Percentiles rank a stretch among this genome's conserved stretches.
Conservation (phyloP, 2,329 filamentous ascomycete species). For the Botryotinia narcissicola region DNA sequence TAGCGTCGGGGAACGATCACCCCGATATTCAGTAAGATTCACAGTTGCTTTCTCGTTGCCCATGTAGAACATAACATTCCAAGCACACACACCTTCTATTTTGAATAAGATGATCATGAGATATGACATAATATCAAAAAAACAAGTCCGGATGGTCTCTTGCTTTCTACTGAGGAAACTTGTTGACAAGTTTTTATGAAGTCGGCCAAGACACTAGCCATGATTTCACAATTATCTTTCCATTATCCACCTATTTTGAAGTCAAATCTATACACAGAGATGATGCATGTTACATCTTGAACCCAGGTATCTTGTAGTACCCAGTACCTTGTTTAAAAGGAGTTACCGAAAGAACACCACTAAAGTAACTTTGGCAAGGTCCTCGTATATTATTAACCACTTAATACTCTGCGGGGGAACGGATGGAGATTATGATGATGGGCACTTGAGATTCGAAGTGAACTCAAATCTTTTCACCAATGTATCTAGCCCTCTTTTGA, state of each 20-base stretch:
- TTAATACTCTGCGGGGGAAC: neutral
- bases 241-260: neutral
- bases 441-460: neutral
- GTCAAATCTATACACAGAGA: neutral
- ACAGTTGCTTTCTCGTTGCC: constrained; percentile 8
- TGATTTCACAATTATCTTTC: neutral
- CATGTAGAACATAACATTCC: neutral
- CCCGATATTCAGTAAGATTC: constrained; percentile 14
- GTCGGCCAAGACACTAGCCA: neutral
- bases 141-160: neutral
- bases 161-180: neutral
- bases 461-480: neutral
- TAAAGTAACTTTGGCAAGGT: neutral
- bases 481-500: neutral
- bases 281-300: neutral
- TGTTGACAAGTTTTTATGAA: neutral
- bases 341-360: neutral
- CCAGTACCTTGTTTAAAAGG: neutral
- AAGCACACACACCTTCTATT: constrained; percentile 11
- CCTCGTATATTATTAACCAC: constrained; percentile 5
- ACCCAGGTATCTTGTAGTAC: neutral
- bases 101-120: neutral
- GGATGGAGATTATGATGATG: neutral
- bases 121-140: neutral
- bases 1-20: constrained; percentile 5